Evolutionary conservation across 129 eudicot species (phyloP).

Genomic region (Flaveria trinervia): DNA sequence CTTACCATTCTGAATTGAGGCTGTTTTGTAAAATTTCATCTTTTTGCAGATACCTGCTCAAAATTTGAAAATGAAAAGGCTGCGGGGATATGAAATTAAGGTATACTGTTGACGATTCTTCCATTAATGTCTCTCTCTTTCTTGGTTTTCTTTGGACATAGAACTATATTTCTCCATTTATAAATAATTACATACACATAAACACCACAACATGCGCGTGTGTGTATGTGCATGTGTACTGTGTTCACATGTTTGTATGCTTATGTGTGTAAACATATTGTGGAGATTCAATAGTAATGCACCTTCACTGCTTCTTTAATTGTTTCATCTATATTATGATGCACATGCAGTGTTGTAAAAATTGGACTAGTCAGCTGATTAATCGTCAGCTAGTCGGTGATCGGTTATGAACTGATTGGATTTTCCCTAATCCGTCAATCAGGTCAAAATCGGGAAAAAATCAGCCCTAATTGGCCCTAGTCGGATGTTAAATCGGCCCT

Average conservation of each 20-base stretch:
- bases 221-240: neutral
- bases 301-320: neutral
- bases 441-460: too few species aligned
- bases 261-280: conserved; percentile 3
- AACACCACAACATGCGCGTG: too few species aligned
- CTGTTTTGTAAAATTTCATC: neutral
- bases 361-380: too few species aligned
- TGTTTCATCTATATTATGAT: neutral
- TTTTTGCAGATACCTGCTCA: conserved; percentile 84
- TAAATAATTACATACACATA: too few species aligned
- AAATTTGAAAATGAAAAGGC: conserved; percentile 84
- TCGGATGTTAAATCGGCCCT: too few species aligned
- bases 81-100: conserved; percentile 89
- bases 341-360: neutral
- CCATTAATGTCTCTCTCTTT: conserved; percentile 18
- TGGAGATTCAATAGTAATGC: conserved; percentile 17
- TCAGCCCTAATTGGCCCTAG: too few species aligned
- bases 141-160: neutral
- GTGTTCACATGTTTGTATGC: conserved; percentile 1
- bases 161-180: neutral
- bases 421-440: too few species aligned
- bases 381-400: too few species aligned
- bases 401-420: too few species aligned
- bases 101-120: conserved; percentile 38
- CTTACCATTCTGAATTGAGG: conserved; percentile 16